phyloP scores from a whole-genome alignment of 2,329 filamentous ascomycete species.

The Monilinia polystroma region DNA sequence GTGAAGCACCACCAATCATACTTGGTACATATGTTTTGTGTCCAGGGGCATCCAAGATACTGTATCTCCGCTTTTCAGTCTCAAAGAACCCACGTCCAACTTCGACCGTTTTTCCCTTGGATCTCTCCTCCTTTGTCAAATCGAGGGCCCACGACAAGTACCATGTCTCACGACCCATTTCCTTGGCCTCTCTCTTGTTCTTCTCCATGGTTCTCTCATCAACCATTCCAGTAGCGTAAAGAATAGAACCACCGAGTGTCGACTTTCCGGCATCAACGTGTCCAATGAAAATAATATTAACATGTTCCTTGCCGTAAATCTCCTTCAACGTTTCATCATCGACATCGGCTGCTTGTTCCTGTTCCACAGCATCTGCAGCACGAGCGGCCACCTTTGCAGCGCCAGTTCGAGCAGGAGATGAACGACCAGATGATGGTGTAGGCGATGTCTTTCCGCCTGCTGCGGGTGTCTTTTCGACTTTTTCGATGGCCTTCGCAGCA shows the following conservation, averaged over 20 bases:
- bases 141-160: conserved; percentile 98
- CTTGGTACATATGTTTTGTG: conserved; percentile 98
- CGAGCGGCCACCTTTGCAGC: conserved; percentile 56
- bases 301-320: conserved; percentile 88
- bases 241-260: conserved; percentile 87
- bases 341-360: conserved; percentile 67
- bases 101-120: conserved; percentile 97
- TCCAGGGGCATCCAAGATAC: conserved; percentile 92
- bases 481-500: conserved; percentile 87
- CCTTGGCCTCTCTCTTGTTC: conserved; percentile 95
- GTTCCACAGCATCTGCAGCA: conserved; percentile 78
- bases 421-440: conserved; percentile 77
- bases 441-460: conserved; percentile 75
- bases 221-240: conserved; percentile 97
- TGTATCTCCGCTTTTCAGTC: conserved; percentile 93
- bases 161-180: conserved; percentile 95
- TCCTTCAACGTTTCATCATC: conserved; percentile 86
- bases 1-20: conserved; percentile 95
- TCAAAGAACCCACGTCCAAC: conserved; percentile 96
- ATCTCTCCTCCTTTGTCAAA: conserved; percentile 91
- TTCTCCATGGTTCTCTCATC: conserved; percentile 98
- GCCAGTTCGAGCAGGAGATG: conserved; percentile 67
- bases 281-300: conserved; percentile 97
- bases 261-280: conserved; percentile 99
- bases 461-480: conserved; percentile 72